These are phyloP conservation scores for Pythium grandisporangium DNA, from an alignment of 352 stramenopile genomes.

Conservation along the genomic window DNA sequence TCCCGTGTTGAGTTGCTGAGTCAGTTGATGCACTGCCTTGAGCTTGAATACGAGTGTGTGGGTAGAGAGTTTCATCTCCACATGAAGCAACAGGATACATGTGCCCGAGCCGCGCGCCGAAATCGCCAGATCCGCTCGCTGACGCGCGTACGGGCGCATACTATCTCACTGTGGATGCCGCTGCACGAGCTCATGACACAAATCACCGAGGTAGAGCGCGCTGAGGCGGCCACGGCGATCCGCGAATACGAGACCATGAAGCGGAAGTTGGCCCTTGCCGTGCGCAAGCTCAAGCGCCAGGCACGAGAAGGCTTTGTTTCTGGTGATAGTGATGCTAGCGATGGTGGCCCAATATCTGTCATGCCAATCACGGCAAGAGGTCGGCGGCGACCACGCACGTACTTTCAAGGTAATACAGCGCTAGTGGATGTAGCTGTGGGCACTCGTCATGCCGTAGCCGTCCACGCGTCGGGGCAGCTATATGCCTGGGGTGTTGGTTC, in stretches of 20 bases:
- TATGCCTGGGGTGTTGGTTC: constrained; percentile 65
- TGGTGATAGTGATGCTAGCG: not conserved
- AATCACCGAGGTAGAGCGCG: constrained; percentile 25
- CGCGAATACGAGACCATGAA: constrained; percentile 58
- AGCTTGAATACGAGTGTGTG: constrained; percentile 63
- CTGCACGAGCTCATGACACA: constrained; percentile 28
- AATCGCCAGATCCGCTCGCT: constrained; percentile 33
- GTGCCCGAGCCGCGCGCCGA: constrained; percentile 33
- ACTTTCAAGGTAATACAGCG: constrained; percentile 44
- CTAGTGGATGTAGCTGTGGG: constrained; percentile 49
- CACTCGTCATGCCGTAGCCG: constrained; percentile 52
- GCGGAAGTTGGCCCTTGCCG: constrained; percentile 30
- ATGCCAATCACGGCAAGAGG: constrained; percentile 47
- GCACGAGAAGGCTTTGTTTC: constrained; percentile 29
- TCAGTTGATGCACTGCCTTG: constrained; percentile 40
- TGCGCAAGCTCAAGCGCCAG: constrained; percentile 49
- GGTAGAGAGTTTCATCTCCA: constrained; percentile 47
- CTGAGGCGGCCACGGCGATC: constrained; percentile 24
- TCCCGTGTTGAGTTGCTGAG: constrained; percentile 45
- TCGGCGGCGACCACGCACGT: constrained; percentile 23
- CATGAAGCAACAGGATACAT: constrained; percentile 62
- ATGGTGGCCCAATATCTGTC: too few relatives aligned
- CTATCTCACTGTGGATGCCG: constrained; percentile 38
- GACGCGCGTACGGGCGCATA: constrained; percentile 20
- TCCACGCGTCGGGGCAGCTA: constrained; percentile 56